Evolutionary conservation across 2,329 filamentous ascomycete species (phyloP), one percentile per base, ranked within the genome.

Genomic region (Claviceps cyperi): DNA sequence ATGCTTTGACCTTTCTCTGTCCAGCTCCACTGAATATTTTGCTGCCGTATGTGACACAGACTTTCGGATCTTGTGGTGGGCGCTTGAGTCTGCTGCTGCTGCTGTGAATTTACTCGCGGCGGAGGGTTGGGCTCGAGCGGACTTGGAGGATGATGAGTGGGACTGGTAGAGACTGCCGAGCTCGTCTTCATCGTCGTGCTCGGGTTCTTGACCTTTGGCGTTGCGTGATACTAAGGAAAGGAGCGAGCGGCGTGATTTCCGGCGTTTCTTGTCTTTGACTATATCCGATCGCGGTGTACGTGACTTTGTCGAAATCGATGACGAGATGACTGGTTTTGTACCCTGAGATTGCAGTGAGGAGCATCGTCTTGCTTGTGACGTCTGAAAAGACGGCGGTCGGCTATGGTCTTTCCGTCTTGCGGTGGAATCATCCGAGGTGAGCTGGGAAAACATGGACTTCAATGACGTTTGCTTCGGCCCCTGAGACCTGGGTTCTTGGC

Each of bases 31-130:
- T 21, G 58, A 55, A 2, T 58, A 35, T 49, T 65, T 60, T 15
- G 55, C 60, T 15, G 55, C 63, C 5, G 62, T 65, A 15, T 55
- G 57, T 3, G 57, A 49, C n/a, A 53, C 59, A 1, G 62, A 58
- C n/a, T 56, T 63, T 57, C 62, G 60, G 4, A 58, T 52, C 49
- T 58, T 64, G 32, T 32, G 28, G 28, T 52, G 57, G 6, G 52
- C 52, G 2, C 43, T 24, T 9, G 40, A 43, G 40, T 43, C 40
- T 14, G 40, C 40, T 15, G 21, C 51, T 52, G 50, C 51, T 49
- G 44, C 51, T n/a, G 57, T 50, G 53, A 56, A 41, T 47, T 51
- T 36, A 50, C 57, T 48, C 9, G 54, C 51, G 19, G 43, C 6
- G 54, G 52, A 28, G 7, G 46, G 9, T n/a, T 37, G 49, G n/a